These are phyloP conservation scores for Plasmodium inui DNA, from an alignment of 169 alveolate species.

Conservation along the genomic window DNA sequence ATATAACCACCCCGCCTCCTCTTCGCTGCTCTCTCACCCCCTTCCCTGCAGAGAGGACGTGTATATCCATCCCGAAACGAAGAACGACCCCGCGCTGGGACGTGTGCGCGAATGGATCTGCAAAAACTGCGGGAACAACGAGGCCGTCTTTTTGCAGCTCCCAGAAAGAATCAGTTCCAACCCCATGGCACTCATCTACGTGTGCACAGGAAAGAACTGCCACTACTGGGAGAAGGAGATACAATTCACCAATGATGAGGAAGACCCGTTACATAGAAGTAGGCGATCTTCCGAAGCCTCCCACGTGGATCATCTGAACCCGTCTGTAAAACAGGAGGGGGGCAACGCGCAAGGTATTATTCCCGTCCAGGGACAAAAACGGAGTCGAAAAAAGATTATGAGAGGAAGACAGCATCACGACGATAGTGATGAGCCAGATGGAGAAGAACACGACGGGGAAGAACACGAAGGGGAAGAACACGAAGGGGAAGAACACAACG, in stretches of 20 bases:
- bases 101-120: slow-evolving; percentile 92
- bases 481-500: neutral
- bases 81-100: slow-evolving; percentile 93
- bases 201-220: slow-evolving; percentile 88
- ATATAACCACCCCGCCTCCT: neutral
- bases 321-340: slow-evolving; percentile 13
- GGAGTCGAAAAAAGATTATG: neutral
- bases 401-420: neutral
- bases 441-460: neutral
- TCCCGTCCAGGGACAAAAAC: neutral
- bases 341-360: neutral
- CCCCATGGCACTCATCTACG: slow-evolving; percentile 93
- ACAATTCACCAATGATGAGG: slow-evolving; percentile 77
- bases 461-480: slow-evolving; percentile 9
- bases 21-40: neutral
- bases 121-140: slow-evolving; percentile 86
- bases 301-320: slow-evolving; percentile 1
- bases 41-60: slow-evolving; percentile 87
- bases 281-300: slow-evolving; percentile 5
- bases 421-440: neutral
- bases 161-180: slow-evolving; percentile 92
- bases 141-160: slow-evolving; percentile 91
- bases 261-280: slow-evolving; percentile 4
- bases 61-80: slow-evolving; percentile 86
- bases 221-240: slow-evolving; percentile 81